Evolutionary conservation across 192 early-diverging fungal genomes (phyloP).

Genomic region (Backusella tarrabulga): DNA sequence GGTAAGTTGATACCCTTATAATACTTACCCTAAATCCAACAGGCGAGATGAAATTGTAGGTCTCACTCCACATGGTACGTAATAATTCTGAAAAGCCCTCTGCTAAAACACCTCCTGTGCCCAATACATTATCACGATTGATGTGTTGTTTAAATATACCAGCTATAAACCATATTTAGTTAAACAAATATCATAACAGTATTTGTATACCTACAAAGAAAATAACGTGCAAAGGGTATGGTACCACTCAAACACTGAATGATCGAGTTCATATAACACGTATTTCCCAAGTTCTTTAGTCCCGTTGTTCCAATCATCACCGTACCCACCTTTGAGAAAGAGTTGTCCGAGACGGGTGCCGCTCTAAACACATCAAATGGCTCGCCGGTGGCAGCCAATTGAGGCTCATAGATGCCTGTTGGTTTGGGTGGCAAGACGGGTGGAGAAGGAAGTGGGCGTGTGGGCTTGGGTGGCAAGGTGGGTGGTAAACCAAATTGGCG

Average conservation of each 20-base stretch:
- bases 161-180: conserved; percentile 27
- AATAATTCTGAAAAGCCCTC: conserved; percentile 79
- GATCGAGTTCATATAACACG: conserved; percentile 85
- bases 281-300: conserved; percentile 81
- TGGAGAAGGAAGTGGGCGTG: conserved; percentile 37
- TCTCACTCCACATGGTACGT: conserved; percentile 78
- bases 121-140: conserved; percentile 66
- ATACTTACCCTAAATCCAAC: conserved; percentile 62
- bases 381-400: background rate
- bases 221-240: conserved; percentile 67
- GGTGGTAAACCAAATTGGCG: conserved; percentile 25
- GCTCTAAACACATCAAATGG: background rate
- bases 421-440: background rate
- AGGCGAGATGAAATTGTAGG: conserved; percentile 77
- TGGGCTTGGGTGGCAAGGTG: conserved; percentile 37
- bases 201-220: conserved; percentile 35
- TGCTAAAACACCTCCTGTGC: conserved; percentile 70
- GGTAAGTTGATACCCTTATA: no score
- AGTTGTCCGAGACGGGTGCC: conserved; percentile 15
- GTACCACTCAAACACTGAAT: conserved; percentile 79
- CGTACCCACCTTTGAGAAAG: conserved; percentile 42
- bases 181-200: no score
- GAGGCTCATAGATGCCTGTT: background rate
- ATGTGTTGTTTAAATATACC: conserved; percentile 63
- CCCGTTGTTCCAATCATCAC: conserved; percentile 62